These are phyloP conservation scores for Cercophora scortea DNA, from an alignment of 495 filamentous ascomycete genomes.

Conservation along the genomic window DNA sequence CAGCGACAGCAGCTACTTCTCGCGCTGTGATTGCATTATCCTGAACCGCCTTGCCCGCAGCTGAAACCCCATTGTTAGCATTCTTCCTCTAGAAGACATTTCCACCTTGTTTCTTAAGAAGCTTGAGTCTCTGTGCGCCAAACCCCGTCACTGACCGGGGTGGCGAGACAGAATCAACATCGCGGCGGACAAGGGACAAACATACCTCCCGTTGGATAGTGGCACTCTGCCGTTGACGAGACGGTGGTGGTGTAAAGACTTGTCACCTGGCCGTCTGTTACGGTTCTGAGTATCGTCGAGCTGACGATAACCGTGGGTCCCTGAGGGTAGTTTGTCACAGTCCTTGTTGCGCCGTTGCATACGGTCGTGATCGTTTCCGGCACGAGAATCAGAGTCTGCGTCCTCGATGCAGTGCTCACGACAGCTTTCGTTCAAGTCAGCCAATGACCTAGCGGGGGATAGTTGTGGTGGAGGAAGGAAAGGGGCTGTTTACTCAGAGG, in stretches of 20 bases:
- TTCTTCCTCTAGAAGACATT: too few relatives aligned
- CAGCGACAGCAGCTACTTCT: constrained; percentile 12
- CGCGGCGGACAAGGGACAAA: not conserved
- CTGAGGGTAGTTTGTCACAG: constrained; percentile 27
- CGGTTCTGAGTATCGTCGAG: constrained; percentile 26
- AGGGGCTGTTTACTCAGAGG: constrained; percentile 11
- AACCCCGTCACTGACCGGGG: not conserved
- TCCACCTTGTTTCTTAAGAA: too few relatives aligned
- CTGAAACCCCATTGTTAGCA: too few relatives aligned
- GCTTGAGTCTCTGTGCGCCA: too few relatives aligned
- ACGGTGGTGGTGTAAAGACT: constrained; percentile 26
- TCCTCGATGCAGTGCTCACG: constrained; percentile 25
- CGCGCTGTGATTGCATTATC: constrained; percentile 11
- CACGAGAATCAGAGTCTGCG: constrained; percentile 28
- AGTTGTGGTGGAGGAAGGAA: not conserved
- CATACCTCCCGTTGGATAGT: constrained; percentile 14
- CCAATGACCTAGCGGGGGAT: not conserved
- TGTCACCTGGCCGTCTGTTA: constrained; percentile 29
- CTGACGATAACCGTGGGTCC: constrained; percentile 22
- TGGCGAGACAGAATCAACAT: too few relatives aligned
- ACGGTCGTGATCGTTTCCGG: constrained; percentile 26
- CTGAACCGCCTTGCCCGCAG: not conserved
- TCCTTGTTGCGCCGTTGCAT: constrained; percentile 30
- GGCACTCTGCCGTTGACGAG: constrained; percentile 26
- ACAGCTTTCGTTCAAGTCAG: constrained; percentile 20